phyloP scores from a whole-genome alignment of 768 basidiomycete genomes.

The Xanthoconium purpureum region DNA sequence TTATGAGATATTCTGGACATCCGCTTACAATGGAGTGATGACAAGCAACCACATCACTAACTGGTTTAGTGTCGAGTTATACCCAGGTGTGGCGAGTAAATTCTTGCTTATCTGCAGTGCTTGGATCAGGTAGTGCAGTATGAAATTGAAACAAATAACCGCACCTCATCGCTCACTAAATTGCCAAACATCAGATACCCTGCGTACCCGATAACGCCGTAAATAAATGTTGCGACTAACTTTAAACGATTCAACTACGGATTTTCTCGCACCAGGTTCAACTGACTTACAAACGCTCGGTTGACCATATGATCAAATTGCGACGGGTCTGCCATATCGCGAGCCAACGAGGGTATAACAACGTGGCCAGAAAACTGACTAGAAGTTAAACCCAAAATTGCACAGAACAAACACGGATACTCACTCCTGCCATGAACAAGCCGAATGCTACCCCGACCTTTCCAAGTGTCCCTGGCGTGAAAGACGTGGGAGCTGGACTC shows the following conservation, averaged over 20 bases:
- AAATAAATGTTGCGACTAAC: constrained; percentile 61
- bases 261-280: background rate
- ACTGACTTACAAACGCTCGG: constrained; percentile 70
- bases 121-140: background rate
- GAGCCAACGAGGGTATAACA: constrained; percentile 84
- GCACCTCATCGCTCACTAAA: constrained; percentile 75
- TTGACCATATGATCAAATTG: constrained; percentile 82
- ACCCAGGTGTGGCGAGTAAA: constrained; percentile 68
- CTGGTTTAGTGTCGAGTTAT: constrained; percentile 66
- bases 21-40: constrained; percentile 61
- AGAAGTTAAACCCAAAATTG: background rate
- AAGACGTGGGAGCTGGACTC: constrained; percentile 65
- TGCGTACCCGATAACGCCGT: constrained; percentile 66
- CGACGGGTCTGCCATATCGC: constrained; percentile 83
- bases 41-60: constrained; percentile 86
- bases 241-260: constrained; percentile 22
- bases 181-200: constrained; percentile 94
- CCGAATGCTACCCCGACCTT: constrained; percentile 82
- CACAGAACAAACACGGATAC: constrained; percentile 17
- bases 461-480: constrained; percentile 48
- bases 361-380: constrained; percentile 85
- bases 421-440: constrained; percentile 87
- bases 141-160: constrained; percentile 9
- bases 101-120: constrained; percentile 72
- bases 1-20: background rate